Evolutionary conservation across 2,329 filamentous ascomycete genomes (phyloP).

Genomic region (Ascochyta clinopodiicola): DNA sequence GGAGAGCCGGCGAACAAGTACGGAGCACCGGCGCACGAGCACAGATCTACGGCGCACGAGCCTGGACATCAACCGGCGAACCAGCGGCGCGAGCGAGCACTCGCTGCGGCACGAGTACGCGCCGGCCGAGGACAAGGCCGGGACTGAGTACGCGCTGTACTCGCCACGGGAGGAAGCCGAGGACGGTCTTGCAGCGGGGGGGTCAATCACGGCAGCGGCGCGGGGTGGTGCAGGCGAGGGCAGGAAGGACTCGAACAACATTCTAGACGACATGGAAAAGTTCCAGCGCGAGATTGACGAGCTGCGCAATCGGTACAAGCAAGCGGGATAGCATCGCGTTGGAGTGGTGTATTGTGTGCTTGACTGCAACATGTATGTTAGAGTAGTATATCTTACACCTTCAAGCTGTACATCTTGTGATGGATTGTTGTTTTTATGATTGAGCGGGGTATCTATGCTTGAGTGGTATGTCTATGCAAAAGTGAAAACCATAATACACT

Average conservation of each 20-base stretch:
- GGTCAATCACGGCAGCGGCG: not conserved
- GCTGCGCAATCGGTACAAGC: slow-evolving; percentile 39
- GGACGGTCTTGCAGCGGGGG: slow-evolving; percentile 22
- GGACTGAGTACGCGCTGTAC: slow-evolving; percentile 34
- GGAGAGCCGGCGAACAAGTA: slow-evolving; percentile 39
- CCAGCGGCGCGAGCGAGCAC: slow-evolving; percentile 43
- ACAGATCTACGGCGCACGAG: slow-evolving; percentile 31
- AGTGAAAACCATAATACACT: not conserved
- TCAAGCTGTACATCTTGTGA: too few species aligned
- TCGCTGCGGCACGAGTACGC: slow-evolving; percentile 37
- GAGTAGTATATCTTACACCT: too few species aligned
- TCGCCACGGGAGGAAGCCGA: slow-evolving; percentile 38
- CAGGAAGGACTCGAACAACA: slow-evolving; percentile 34
- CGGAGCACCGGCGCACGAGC: slow-evolving; percentile 28
- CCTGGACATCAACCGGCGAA: slow-evolving; percentile 39
- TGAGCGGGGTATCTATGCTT: too few species aligned
- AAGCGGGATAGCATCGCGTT: slow-evolving; percentile 18
- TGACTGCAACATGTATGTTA: too few species aligned
- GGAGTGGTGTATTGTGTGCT: too few species aligned
- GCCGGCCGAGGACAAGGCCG: slow-evolving; percentile 22
- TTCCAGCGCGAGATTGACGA: slow-evolving; percentile 50
- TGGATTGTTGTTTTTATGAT: too few species aligned
- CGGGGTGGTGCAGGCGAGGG: not conserved
- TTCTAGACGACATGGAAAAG: slow-evolving; percentile 49
- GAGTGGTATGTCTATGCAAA: not conserved